Conservation (phyloP, 2,329 filamentous ascomycete genomes). For the Paramyrothecium roridum region DNA sequence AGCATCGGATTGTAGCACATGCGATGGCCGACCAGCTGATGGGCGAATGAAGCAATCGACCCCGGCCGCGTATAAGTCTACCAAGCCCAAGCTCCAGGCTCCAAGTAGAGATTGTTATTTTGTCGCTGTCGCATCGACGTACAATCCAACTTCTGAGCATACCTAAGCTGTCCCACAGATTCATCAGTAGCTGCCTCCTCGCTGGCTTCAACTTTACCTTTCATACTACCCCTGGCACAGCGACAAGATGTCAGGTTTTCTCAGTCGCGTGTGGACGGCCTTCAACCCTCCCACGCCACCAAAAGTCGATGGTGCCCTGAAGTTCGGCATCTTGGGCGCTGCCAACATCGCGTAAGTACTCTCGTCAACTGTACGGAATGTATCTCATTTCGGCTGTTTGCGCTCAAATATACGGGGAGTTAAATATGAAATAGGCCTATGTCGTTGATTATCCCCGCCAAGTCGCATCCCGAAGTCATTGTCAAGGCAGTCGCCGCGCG, state of each 20-base stretch:
- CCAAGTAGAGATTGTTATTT: too few species aligned
- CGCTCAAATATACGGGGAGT: not conserved
- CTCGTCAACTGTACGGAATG: not conserved
- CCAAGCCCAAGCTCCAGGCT: too few species aligned
- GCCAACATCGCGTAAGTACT: conserved; percentile 32
- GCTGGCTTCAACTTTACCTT: too few species aligned
- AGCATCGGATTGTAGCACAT: too few species aligned
- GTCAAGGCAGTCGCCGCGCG: conserved; percentile 51
- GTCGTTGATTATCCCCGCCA: conserved; percentile 46
- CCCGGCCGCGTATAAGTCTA: too few species aligned
- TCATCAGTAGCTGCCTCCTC: too few species aligned
- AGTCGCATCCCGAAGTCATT: conserved; percentile 50
- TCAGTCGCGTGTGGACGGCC: not conserved
- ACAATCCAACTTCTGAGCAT: too few species aligned
- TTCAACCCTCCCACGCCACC: not conserved
- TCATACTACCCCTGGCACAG: too few species aligned
- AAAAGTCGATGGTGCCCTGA: conserved; percentile 19
- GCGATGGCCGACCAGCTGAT: too few species aligned
- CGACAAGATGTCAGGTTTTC: not conserved
- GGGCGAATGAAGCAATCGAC: too few species aligned
- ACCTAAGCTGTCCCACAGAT: too few species aligned
- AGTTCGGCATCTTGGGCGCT: conserved; percentile 38
- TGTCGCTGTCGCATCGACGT: too few species aligned
- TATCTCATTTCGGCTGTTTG: not conserved
- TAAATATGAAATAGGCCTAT: conserved; percentile 23